Base-by-base conservation (phyloP, 257 asterid species). In the Jasminum sambac region DNA sequence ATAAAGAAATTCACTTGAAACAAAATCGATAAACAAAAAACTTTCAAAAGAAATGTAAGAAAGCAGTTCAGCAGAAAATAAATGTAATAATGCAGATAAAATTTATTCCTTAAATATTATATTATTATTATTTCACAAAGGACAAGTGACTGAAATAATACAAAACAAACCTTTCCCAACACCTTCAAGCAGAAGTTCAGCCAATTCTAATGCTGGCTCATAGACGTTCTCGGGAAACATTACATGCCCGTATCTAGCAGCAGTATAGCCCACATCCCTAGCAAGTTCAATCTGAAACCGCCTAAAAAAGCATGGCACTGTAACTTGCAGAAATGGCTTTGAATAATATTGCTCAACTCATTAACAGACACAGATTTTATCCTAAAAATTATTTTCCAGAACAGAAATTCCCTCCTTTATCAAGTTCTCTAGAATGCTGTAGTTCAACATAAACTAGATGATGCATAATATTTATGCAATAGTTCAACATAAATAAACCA, bases 201-300 rank as follows among this genome's bases (percentile, higher is more conserved):
- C 90, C 83, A 93, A 87, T 75, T 87, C 84, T 19, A 95, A 84
- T 76, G 88, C 92, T 75, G 99, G 99, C 88, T 95, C 98, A 41
- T 95, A 84, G n/a, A 89, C 99, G 81, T 95, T 95, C 84, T 95
- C 97, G 3, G 99, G 99, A 79, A 95, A 95, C 99, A 95, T 91
- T 50, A 95, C 96, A 81, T 95, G 99, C 38, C 99, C 99, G 74
- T 89, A 95, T 74, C 99, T 91, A 68, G 95, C 97, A 82, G 95
- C 84, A 78, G 96, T 81, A 74, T 95, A 95, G 58, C 98, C 98
- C 90, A 95, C 77, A 72, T 88, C 90, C 87, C 94, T 85, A 60
- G 99, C 99, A 80, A 91, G 96, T 85, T 95, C 99, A 84, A 89
- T 82, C 99, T 91, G 95, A 78, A 94, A 88, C 84, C 91, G 83